Conservation (phyloP, 495 filamentous ascomycete species). For the Sporormia fimetaria region DNA sequence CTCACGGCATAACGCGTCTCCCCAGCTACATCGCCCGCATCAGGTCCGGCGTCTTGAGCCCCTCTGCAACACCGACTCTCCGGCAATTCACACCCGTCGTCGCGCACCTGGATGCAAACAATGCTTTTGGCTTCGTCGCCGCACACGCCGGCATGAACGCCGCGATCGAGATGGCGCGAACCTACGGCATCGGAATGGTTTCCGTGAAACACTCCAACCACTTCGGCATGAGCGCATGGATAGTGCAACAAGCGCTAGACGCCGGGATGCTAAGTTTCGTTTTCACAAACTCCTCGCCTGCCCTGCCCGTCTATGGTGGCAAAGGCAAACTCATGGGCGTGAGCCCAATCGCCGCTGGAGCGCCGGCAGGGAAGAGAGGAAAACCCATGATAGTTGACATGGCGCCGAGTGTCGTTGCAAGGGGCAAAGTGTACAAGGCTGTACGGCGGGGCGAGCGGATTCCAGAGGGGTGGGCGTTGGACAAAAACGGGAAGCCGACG, state of each 20-base stretch:
- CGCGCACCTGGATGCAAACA: conserved; percentile 54
- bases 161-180: conserved; percentile 53
- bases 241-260: conserved; percentile 63
- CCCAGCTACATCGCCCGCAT: conserved; percentile 65
- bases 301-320: conserved; percentile 63
- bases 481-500: conserved; percentile 54
- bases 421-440: conserved; percentile 70
- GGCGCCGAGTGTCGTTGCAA: conserved; percentile 60
- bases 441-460: conserved; percentile 60
- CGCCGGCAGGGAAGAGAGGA: conserved; percentile 47
- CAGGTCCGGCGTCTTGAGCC: conserved; percentile 51
- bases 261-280: conserved; percentile 63
- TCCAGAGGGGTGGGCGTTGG: conserved; percentile 61
- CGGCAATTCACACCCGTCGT: conserved; percentile 54
- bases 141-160: conserved; percentile 50
- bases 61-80: conserved; percentile 45
- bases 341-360: conserved; percentile 65
- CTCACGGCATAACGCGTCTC: conserved; percentile 65
- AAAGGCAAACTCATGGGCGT: conserved; percentile 58
- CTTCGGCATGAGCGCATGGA: conserved; percentile 70
- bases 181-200: conserved; percentile 61
- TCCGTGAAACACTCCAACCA: conserved; percentile 65
- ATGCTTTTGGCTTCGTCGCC: conserved; percentile 63
- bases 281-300: conserved; percentile 69
- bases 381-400: conserved; percentile 64